These are phyloP conservation scores for Phragmites australis DNA, from an alignment of 176 grass and related monocot genomes.

Conservation along the genomic window DNA sequence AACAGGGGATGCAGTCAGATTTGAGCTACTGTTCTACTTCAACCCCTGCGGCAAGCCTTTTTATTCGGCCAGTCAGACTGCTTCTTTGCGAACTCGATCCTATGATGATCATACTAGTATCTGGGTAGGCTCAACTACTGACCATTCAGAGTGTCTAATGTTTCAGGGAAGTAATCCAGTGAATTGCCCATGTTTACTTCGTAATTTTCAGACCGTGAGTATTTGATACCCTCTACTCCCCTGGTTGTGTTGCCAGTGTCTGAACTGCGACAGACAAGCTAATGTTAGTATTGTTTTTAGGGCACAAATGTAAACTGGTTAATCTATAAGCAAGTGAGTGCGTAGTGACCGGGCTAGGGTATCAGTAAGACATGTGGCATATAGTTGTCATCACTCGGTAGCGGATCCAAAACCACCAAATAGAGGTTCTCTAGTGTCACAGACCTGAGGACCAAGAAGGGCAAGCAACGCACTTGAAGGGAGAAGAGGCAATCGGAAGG, in stretches of 20 bases:
- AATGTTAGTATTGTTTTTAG: background rate
- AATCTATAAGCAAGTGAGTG: background rate
- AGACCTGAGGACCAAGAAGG: no score
- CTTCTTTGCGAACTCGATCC: background rate
- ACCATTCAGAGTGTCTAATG: background rate
- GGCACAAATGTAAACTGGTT: background rate
- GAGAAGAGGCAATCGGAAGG: no score
- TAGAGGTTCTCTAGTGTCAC: no score
- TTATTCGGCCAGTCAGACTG: background rate
- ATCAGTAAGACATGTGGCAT: conserved; percentile 23
- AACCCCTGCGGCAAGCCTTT: background rate
- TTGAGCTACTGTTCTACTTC: background rate
- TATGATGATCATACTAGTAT: background rate
- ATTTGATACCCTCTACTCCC: background rate
- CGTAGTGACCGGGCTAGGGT: conserved; percentile 14
- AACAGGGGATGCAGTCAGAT: background rate
- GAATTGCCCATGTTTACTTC: background rate
- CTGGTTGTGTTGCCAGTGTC: background rate
- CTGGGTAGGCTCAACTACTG: background rate
- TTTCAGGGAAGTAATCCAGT: background rate
- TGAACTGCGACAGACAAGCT: background rate
- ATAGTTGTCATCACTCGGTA: no score
- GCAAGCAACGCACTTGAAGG: no score
- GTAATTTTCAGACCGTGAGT: background rate
- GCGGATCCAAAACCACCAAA: no score